Evolutionary conservation across 2,329 filamentous ascomycete genomes (phyloP).

Genomic region (Monilinia fructicola): DNA sequence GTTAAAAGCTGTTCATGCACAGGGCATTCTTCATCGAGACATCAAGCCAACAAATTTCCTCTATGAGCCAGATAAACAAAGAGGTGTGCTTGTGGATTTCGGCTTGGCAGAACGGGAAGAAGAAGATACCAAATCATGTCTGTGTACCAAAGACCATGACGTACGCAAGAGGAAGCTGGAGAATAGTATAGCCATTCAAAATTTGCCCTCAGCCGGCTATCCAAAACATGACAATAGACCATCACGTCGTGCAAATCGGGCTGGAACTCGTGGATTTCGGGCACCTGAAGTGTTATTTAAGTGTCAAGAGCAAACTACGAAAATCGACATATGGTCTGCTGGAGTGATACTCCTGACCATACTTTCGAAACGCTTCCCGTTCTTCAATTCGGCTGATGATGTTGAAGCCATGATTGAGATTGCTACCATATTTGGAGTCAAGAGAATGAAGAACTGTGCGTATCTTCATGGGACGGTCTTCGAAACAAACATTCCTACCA

Average conservation of each 20-base stretch:
- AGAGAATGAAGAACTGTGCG: constrained; percentile 79
- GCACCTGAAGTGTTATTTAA: constrained; percentile 97
- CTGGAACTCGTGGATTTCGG: constrained; percentile 91
- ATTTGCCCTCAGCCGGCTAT: constrained; percentile 63
- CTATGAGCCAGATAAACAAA: constrained; percentile 76
- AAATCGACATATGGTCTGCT: constrained; percentile 95
- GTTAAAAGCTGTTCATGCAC: constrained; percentile 76
- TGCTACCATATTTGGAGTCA: constrained; percentile 85
- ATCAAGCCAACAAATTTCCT: constrained; percentile 98
- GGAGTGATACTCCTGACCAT: constrained; percentile 98
- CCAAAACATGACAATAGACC: constrained; percentile 87
- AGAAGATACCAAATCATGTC: constrained; percentile 73
- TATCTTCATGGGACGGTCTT: constrained; percentile 87
- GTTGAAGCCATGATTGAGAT: constrained; percentile 98
- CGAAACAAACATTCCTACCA: constrained; percentile 88
- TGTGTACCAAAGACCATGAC: constrained; percentile 56
- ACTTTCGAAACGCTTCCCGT: constrained; percentile 87
- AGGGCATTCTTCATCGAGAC: constrained; percentile 86
- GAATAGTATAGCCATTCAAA: constrained; percentile 57
- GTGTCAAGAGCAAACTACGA: constrained; percentile 89
- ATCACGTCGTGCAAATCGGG: constrained; percentile 87
- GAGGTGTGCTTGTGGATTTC: constrained; percentile 96
- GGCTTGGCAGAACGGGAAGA: constrained; percentile 88
- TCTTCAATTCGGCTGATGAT: constrained; percentile 98
- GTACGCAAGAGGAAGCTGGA: constrained; percentile 62